Percentiles rank a stretch among this genome's conserved stretches.
Conservation (phyloP, 2,329 filamentous ascomycete species). For the Botrytis cinerea region DNA sequence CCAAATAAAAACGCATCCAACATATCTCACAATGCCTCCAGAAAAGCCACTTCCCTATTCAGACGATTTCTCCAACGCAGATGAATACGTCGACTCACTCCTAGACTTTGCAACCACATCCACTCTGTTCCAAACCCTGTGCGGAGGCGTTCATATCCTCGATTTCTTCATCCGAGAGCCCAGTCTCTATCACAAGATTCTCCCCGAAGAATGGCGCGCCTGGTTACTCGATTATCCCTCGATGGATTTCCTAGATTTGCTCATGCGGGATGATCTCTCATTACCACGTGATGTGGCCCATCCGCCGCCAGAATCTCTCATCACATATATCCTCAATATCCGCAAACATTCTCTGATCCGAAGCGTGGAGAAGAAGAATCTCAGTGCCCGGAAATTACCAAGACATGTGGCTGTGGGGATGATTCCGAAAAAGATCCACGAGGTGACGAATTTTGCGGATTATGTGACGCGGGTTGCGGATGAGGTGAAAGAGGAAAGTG, state of each 20-base stretch:
- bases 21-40: conserved; percentile 34
- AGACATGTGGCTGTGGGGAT: conserved; percentile 81
- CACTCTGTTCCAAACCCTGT: conserved; percentile 81
- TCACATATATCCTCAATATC: conserved; percentile 72
- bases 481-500: conserved; percentile 59
- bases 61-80: conserved; percentile 61
- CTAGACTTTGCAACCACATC: conserved; percentile 74
- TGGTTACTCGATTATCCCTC: conserved; percentile 74
- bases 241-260: conserved; percentile 75
- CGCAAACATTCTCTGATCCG: conserved; percentile 68
- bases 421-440: conserved; percentile 94
- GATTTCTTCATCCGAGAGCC: conserved; percentile 91
- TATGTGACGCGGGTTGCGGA: conserved; percentile 68
- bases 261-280: conserved; percentile 75
- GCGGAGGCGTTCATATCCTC: conserved; percentile 93
- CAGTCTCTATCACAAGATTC: conserved; percentile 74
- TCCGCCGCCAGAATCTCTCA: conserved; percentile 50
- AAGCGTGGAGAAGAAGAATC: conserved; percentile 43
- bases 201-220: conserved; percentile 78
- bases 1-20: background rate
- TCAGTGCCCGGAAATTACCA: conserved; percentile 56
- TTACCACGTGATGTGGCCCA: conserved; percentile 26
- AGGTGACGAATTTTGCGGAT: conserved; percentile 86
- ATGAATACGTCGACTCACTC: conserved; percentile 78
- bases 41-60: conserved; percentile 36